Percentiles rank a stretch among this genome's conserved stretches.
These are phyloP conservation scores for Epichloe coenophiala DNA, from an alignment of 2,329 filamentous ascomycete genomes.

Conservation along the genomic window DNA sequence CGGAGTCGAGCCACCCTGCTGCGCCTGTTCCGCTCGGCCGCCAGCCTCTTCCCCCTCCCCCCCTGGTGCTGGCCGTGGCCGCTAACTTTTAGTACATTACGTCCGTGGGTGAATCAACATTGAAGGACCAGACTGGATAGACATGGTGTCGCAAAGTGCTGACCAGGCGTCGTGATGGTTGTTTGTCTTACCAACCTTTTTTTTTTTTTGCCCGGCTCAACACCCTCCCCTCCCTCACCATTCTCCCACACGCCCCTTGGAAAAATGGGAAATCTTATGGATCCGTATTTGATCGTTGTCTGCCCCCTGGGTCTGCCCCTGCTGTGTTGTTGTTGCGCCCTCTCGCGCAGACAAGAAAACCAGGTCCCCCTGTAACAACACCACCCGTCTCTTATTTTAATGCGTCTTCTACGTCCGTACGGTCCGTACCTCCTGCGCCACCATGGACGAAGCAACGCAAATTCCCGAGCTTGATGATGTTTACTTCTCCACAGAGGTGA, in stretches of 20 bases:
- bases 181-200: too few relatives aligned
- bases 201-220: background rate
- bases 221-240: background rate
- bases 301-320: background rate
- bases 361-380: background rate
- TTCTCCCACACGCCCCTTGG: background rate
- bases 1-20: background rate
- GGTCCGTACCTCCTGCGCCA: background rate
- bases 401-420: background rate
- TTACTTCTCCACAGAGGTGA: conserved; percentile 26
- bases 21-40: background rate
- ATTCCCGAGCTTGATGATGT: conserved; percentile 27
- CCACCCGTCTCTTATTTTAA: background rate
- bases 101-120: too few relatives aligned
- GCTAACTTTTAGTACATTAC: too few relatives aligned
- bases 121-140: too few relatives aligned
- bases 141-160: too few relatives aligned
- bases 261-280: background rate
- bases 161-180: too few relatives aligned
- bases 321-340: background rate
- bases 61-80: too few relatives aligned
- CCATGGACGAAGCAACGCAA: conserved; percentile 4
- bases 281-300: conserved; percentile 4
- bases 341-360: background rate
- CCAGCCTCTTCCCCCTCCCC: too few relatives aligned